These are phyloP conservation scores for Monoraphidium neglectum DNA, from an alignment of 139 green algal species.

Conservation along the genomic window DNA sequence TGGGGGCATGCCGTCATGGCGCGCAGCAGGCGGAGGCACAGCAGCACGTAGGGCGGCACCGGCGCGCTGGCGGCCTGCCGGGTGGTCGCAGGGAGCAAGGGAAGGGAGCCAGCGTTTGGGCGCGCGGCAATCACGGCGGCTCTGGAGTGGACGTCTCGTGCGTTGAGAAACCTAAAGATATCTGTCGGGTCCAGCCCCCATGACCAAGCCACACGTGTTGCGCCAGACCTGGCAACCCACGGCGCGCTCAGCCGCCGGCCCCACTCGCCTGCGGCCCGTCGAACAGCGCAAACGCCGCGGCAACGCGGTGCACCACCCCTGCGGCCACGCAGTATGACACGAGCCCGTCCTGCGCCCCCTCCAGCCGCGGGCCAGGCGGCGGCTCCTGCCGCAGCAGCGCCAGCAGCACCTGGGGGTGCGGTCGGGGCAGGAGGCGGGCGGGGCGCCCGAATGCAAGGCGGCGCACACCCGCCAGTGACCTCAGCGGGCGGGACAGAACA, in stretches of 20 bases:
- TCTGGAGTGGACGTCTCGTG: not conserved
- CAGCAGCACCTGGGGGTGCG: no score
- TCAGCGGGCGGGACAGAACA: no score
- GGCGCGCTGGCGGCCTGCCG: not conserved
- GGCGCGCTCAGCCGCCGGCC: no score
- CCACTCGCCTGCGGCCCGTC: conserved; percentile 40
- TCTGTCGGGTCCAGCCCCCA: not conserved
- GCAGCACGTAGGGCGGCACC: conserved; percentile 31
- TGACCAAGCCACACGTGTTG: conserved; percentile 18
- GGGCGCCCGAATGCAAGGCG: no score
- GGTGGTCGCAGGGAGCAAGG: no score
- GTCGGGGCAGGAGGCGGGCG: no score
- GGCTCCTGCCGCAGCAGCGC: no score
- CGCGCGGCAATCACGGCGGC: not conserved
- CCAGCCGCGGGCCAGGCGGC: no score
- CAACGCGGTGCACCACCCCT: conserved; percentile 47
- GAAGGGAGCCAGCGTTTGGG: not conserved
- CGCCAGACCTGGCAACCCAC: conserved; percentile 15
- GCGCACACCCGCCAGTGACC: no score
- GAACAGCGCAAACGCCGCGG: conserved; percentile 62
- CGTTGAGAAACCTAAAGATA: not conserved
- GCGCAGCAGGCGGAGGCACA: conserved; percentile 50
- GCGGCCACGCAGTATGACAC: conserved; percentile 44
- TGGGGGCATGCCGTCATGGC: conserved; percentile 26
- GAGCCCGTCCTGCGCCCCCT: not conserved